A percentile compares a stretch with the other conserved stretches of the same genome.
Evolutionary conservation across 352 stramenopile genomes (phyloP).

Genomic region (Globisporangium lucens): DNA sequence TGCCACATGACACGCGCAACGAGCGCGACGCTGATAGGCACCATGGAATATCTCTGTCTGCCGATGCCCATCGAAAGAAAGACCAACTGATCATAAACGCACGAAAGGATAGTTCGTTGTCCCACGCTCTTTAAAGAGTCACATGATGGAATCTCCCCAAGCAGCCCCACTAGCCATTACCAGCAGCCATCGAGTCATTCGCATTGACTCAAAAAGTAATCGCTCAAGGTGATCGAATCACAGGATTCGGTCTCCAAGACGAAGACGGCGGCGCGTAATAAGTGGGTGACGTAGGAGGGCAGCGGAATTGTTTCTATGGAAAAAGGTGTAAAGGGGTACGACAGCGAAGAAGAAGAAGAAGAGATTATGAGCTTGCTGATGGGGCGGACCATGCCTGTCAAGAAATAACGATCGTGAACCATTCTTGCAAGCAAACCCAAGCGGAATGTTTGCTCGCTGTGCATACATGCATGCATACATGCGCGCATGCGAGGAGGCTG

Average conservation of each 20-base stretch:
- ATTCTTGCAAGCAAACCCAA: not conserved
- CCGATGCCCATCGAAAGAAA: not conserved
- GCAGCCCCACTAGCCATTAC: not conserved
- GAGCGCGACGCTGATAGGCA: slow-evolving; percentile 7
- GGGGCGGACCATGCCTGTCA: not conserved
- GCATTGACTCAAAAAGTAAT: not conserved
- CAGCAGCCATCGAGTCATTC: not conserved
- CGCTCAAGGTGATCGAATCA: not conserved
- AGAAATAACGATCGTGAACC: not conserved
- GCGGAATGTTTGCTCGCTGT: not conserved
- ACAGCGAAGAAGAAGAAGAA: not conserved
- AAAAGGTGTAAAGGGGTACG: not conserved
- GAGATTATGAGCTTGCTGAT: not conserved
- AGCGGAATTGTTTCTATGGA: not conserved
- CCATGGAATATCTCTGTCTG: not conserved
- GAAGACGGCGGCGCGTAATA: not conserved
- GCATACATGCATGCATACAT: not conserved
- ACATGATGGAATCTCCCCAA: not conserved
- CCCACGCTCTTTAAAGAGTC: not conserved
- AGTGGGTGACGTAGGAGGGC: not conserved
- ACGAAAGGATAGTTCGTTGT: not conserved
- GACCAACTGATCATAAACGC: not conserved
- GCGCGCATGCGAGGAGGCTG: not conserved
- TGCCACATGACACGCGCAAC: slow-evolving; percentile 11
- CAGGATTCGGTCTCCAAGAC: not conserved